Percentiles rank a stretch among this genome's conserved stretches.
Conservation (phyloP, 305 asterid species). For the Petunia hybrid region DNA sequence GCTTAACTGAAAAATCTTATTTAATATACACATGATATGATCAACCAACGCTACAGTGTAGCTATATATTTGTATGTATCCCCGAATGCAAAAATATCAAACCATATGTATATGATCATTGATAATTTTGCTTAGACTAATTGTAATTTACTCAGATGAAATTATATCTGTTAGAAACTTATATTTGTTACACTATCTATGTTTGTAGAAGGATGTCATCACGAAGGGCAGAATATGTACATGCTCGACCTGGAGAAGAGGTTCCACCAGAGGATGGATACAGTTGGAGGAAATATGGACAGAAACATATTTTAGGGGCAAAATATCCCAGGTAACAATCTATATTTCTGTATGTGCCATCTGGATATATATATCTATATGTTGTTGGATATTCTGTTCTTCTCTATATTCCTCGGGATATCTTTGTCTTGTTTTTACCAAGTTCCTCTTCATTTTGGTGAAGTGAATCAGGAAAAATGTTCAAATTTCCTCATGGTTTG, state of each 20-base stretch:
- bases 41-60: too few relatives aligned
- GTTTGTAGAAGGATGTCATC: neutral
- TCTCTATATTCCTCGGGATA: too few relatives aligned
- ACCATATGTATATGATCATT: neutral
- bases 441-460: neutral
- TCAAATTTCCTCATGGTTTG: too few relatives aligned
- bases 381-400: neutral
- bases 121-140: too few relatives aligned
- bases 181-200: neutral
- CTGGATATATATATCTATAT: too few relatives aligned
- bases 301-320: neutral
- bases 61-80: too few relatives aligned
- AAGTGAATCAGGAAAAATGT: too few relatives aligned
- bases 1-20: too few relatives aligned
- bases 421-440: neutral
- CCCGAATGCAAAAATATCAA: neutral
- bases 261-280: conserved; percentile 26
- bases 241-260: conserved; percentile 29
- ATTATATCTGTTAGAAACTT: neutral
- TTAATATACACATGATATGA: too few relatives aligned
- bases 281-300: conserved; percentile 23
- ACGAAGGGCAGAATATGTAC: conserved; percentile 6
- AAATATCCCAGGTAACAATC: conserved; percentile 22
- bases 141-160: neutral
- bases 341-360: neutral